Evolutionary conservation across 2,329 filamentous ascomycete genomes (phyloP).

Genomic region (Verticillium dahliae): DNA sequence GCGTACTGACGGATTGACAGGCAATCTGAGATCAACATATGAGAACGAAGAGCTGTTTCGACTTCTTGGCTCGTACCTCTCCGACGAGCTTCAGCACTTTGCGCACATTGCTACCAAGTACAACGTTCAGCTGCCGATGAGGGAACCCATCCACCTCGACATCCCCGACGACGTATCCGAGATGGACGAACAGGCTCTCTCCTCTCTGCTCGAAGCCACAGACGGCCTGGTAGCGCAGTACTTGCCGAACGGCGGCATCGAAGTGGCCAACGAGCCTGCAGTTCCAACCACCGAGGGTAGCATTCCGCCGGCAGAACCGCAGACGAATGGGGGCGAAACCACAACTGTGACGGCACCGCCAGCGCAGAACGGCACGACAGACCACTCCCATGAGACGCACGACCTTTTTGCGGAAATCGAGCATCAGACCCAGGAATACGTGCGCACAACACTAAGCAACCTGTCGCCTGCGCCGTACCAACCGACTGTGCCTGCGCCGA

Average conservation of each 20-base stretch:
- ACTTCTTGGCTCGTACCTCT: constrained; percentile 24
- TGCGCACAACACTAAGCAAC: constrained; percentile 34
- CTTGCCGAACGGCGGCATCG: constrained; percentile 24
- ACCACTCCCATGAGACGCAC: constrained; percentile 31
- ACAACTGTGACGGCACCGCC: constrained; percentile 8
- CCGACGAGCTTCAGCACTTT: constrained; percentile 23
- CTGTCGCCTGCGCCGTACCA: constrained; percentile 35
- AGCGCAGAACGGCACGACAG: constrained; percentile 10
- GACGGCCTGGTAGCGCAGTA: constrained; percentile 33
- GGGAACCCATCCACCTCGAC: constrained; percentile 11
- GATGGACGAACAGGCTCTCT: constrained; percentile 27
- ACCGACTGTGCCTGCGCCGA: constrained; percentile 27
- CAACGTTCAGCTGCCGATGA: constrained; percentile 25
- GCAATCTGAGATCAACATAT: constrained; percentile 21
- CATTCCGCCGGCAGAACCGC: constrained; percentile 2
- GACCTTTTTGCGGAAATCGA: constrained; percentile 36
- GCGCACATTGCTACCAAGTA: constrained; percentile 26
- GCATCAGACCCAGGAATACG: constrained; percentile 37
- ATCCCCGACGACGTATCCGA: constrained; percentile 26
- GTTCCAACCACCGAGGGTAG: constrained; percentile 10
- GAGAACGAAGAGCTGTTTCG: constrained; percentile 19
- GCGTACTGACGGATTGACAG: not conserved
- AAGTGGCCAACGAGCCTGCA: constrained; percentile 5
- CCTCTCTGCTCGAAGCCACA: constrained; percentile 34
- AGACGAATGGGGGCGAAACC: constrained; percentile 3